phyloP scores from a whole-genome alignment of 2,329 filamentous ascomycete genomes.

The Colletotrichum lentis region DNA sequence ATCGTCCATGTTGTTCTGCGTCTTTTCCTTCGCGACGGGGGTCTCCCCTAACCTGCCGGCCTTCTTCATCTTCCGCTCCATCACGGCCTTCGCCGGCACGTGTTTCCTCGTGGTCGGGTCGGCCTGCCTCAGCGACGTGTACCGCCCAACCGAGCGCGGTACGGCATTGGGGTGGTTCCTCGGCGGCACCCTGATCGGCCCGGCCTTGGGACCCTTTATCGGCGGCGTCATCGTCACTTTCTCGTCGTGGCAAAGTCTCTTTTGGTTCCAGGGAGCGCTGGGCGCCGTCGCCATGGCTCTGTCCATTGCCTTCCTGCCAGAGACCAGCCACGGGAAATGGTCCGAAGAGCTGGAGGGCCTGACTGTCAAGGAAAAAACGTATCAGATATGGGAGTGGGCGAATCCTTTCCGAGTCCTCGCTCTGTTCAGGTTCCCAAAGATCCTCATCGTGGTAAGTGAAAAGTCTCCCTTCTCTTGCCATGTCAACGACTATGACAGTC shows the following conservation, averaged over 20 bases:
- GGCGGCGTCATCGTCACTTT: constrained; percentile 76
- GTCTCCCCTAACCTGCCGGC: constrained; percentile 70
- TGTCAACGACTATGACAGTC: neutral
- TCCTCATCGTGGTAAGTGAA: constrained; percentile 60
- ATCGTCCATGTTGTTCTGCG: constrained; percentile 60
- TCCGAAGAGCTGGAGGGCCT: constrained; percentile 68
- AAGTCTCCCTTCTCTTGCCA: neutral
- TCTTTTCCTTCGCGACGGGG: constrained; percentile 71
- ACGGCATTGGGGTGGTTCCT: constrained; percentile 74
- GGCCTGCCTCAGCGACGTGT: constrained; percentile 66
- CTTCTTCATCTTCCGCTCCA: constrained; percentile 73
- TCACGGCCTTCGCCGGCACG: constrained; percentile 76
- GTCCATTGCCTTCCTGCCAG: constrained; percentile 69
- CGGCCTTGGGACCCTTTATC: constrained; percentile 69
- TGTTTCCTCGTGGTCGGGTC: constrained; percentile 73
- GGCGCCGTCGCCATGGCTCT: constrained; percentile 64
- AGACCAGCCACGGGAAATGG: constrained; percentile 72
- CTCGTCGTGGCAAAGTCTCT: constrained; percentile 71
- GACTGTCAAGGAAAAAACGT: constrained; percentile 55
- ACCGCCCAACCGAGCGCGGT: constrained; percentile 68
- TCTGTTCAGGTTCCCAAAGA: constrained; percentile 72
- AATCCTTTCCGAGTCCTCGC: constrained; percentile 71
- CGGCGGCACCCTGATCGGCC: constrained; percentile 71
- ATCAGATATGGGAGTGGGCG: constrained; percentile 55
- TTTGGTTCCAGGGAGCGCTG: constrained; percentile 74